Evolutionary conservation across 208 protist species (phyloP), one percentile per base, ranked within the genome.

Genomic region (Leishmania guyanensis): DNA sequence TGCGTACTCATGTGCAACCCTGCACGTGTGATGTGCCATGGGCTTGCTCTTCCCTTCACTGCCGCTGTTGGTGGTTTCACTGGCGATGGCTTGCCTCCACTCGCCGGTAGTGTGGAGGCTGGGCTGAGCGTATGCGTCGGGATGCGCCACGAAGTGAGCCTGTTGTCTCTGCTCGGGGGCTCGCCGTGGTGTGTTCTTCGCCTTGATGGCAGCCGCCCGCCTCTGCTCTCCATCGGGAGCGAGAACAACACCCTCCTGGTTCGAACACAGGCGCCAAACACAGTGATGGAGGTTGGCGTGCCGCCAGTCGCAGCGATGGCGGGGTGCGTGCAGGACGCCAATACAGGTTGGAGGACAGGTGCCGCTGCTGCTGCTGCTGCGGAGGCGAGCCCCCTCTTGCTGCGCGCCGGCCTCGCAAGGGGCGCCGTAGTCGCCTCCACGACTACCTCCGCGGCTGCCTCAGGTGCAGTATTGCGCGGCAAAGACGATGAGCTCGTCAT

Each of bases 81-180:
- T 70, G 48, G 22, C 56, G 29, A 64, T 16, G 51, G 66, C 29
- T 48, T 39, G 26, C 58, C 46, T 48, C 56, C 53, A 1, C 54
- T 77, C 20, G 53, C 68, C 20, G 64, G 64, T 48, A 74, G 56
- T 48, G 84, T 81, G 22, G 80, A 87, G 72, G 84, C 76, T 29
- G 84, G 84, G 3, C 72, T 84, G 74, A 90, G 87, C n/a, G 87
- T 90, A 33, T 96, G 93, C 68, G 83, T 96, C 48, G 90, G 93
- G 6, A 92, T 93, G 87, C 85, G 89, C 1, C 85, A 86, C 8
- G 91, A 91, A 73, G 93, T 92, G 82, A 87, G 85, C 71, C 70
- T 96, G 39, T 76, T 96, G 36, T 91, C 87, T 3, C 86, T 94
- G 54, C 64, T 79, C 0, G 86, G 90, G 54, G 93, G 93, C n/a